Conservation (phyloP, 2,329 filamentous ascomycete species). For the Neoscytalidium dimidiatum region DNA sequence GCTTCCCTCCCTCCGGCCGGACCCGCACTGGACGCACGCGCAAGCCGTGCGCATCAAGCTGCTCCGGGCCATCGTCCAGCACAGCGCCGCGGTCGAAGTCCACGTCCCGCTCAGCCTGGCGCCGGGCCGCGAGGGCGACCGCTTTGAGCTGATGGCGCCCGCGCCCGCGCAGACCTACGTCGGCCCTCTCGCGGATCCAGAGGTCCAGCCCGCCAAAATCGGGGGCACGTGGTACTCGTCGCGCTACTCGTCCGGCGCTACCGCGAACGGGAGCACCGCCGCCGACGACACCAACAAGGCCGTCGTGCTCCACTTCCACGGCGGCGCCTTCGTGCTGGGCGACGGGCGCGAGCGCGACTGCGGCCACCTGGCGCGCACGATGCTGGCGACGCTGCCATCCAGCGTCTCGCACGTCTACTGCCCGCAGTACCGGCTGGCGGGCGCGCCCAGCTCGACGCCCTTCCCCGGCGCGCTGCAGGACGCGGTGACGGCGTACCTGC, state of each 20-base stretch:
- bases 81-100: slow-evolving; percentile 32
- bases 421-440: slow-evolving; percentile 53
- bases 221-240: slow-evolving; percentile 48
- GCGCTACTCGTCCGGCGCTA: neutral
- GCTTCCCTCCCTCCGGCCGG: slow-evolving; percentile 37
- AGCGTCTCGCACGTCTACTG: slow-evolving; percentile 39
- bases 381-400: slow-evolving; percentile 32
- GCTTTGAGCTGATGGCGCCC: slow-evolving; percentile 38
- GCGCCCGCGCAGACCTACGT: slow-evolving; percentile 28
- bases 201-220: slow-evolving; percentile 38
- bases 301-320: slow-evolving; percentile 52
- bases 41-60: slow-evolving; percentile 41
- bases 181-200: slow-evolving; percentile 33
- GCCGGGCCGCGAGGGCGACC: slow-evolving; percentile 41
- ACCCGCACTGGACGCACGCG: slow-evolving; percentile 41
- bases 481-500: slow-evolving; percentile 47
- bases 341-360: slow-evolving; percentile 41
- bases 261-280: neutral
- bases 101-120: slow-evolving; percentile 35
- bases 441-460: slow-evolving; percentile 42
- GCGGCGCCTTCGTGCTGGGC: slow-evolving; percentile 51
- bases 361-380: slow-evolving; percentile 28
- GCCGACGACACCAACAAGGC: slow-evolving; percentile 22
- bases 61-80: slow-evolving; percentile 35
- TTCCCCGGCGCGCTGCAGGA: slow-evolving; percentile 57